Conservation (phyloP, 2,329 filamentous ascomycete genomes). For the Xylaria sp. region DNA sequence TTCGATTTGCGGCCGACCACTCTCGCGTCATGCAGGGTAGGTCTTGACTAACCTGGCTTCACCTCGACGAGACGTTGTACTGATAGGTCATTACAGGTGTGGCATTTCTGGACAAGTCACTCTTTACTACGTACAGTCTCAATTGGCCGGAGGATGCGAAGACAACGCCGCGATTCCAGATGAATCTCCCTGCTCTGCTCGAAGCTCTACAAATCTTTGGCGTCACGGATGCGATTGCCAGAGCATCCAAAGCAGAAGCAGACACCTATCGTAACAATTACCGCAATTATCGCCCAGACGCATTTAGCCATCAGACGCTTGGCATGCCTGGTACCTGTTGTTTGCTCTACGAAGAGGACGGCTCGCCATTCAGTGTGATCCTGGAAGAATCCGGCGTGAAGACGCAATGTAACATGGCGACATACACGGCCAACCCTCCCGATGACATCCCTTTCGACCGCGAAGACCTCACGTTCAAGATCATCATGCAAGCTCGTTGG, state of each 20-base stretch:
- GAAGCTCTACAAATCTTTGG: constrained; percentile 96
- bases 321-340: constrained; percentile 83
- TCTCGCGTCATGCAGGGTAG: constrained; percentile 85
- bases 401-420: constrained; percentile 84
- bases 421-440: constrained; percentile 69
- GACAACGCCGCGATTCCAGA: constrained; percentile 68
- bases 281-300: constrained; percentile 59
- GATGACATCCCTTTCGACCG: constrained; percentile 87
- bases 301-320: constrained; percentile 77
- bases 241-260: constrained; percentile 52
- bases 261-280: constrained; percentile 58
- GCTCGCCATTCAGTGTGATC: constrained; percentile 75
- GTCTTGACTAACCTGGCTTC: constrained; percentile 15
- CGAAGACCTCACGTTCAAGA: constrained; percentile 76
- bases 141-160: constrained; percentile 45
- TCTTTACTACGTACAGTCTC: constrained; percentile 82
- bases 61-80: constrained; percentile 1
- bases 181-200: constrained; percentile 79
- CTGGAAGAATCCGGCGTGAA: constrained; percentile 82
- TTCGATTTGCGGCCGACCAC: constrained; percentile 85
- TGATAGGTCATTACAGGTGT: constrained; percentile 45
- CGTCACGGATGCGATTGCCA: constrained; percentile 62
- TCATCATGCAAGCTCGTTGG: constrained; percentile 80
- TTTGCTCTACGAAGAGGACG: constrained; percentile 68
- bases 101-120: constrained; percentile 78